phyloP scores from a whole-genome alignment of 163 green algal species.

The Botryococcus braunii region DNA sequence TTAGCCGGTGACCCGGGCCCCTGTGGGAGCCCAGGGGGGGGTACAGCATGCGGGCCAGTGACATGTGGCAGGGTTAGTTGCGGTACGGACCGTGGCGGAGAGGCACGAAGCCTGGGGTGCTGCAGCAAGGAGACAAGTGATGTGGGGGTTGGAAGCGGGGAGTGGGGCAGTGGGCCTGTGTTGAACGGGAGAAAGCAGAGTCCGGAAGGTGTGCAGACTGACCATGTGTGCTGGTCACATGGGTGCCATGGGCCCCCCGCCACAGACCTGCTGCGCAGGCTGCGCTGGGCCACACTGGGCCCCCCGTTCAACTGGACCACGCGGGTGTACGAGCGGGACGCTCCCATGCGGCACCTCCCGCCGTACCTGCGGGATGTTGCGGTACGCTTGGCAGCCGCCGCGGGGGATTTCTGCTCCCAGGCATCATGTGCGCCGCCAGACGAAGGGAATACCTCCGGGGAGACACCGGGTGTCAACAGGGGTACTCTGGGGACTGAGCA shows the following conservation, averaged over 20 bases:
- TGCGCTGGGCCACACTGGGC: conserved; percentile 79
- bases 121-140: conserved; percentile 2
- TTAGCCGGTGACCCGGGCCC: too few species aligned
- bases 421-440: too few species aligned
- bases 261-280: conserved; percentile 51
- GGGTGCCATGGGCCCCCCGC: conserved; percentile 26
- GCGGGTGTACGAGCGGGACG: conserved; percentile 50
- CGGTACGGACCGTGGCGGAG: neutral
- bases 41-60: too few species aligned
- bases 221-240: conserved; percentile 7
- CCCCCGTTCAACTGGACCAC: conserved; percentile 77
- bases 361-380: conserved; percentile 35
- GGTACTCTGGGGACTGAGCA: too few species aligned
- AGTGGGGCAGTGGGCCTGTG: neutral
- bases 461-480: too few species aligned
- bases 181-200: neutral
- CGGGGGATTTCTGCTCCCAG: too few species aligned
- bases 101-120: neutral
- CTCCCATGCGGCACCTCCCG: conserved; percentile 36
- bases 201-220: neutral
- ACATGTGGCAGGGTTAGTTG: neutral
- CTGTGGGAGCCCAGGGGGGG: too few species aligned
- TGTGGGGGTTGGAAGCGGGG: neutral
- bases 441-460: too few species aligned
- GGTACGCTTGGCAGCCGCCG: conserved; percentile 13